Evolutionary conservation across 2,329 filamentous ascomycete species (phyloP), one percentile per base, ranked within the genome.

Genomic region (Pyricularia sp.): DNA sequence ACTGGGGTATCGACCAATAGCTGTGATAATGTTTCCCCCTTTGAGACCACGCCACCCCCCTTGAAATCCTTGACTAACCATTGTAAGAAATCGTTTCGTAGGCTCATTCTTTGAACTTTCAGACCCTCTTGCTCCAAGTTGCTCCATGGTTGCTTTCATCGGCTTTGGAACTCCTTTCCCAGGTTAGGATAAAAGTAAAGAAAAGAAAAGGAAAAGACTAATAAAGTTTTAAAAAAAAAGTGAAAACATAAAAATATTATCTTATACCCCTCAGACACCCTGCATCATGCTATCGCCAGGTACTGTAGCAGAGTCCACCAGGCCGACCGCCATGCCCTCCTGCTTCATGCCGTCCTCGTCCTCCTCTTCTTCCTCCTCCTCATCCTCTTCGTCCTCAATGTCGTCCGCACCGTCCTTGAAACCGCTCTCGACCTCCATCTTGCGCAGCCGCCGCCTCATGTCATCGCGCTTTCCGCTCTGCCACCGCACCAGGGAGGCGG

Each of bases 401-500:
- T 79, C 81, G 60, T 81, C 84, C 8, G 84, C 81, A 65, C 86
- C 86, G 24, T 90, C 88, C 71, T 89, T 86, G 72, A 96, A 96
- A 0, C 89, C 89, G 66, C 87, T 88, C 67, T 96, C 90, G 16
- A 97, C 82, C 67, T 87, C 86, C 70, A 88, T 82, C 73, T 83
- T 84, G 64, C 83, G 78, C 68, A 99, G 80, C 57, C 93, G 82
- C 64, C 86, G 82, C 71, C 91, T 88, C 88, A 96, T 91, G 61
- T 92, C 87, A 65, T 93, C 88, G 66, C 92, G 83, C 73, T 90
- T 85, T 60, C 81, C 82, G 73, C 90, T 88, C 78, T 99, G 94
- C 94, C 94, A 99, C 71, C 94, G 85, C 69, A 92, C 87, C 70
- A 99, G 80, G 3, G 93, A 88, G 0, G 94, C 93, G 19, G 89